A percentile compares a stretch with the other conserved stretches of the same genome.
These are phyloP conservation scores for Thecamonas trahens DNA, from an alignment of 78 protist species.

Conservation along the genomic window DNA sequence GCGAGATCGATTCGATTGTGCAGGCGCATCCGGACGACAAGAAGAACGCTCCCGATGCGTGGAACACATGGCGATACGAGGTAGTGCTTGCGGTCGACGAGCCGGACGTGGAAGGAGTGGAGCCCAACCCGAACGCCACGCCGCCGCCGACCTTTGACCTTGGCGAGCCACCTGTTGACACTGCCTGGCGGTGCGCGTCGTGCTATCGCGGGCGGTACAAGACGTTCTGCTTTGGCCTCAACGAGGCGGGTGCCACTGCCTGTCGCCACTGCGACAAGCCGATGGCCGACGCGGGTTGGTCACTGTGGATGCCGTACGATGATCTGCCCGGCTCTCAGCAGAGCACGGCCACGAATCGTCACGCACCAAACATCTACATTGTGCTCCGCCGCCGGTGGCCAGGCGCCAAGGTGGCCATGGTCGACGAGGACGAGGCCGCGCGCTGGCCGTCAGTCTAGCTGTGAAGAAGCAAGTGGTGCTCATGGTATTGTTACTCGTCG, in stretches of 20 bases:
- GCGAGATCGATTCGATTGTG: neutral
- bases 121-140: neutral
- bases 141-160: neutral
- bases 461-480: no score
- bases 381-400: no score
- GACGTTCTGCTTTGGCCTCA: constrained; percentile 10
- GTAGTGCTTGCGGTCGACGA: constrained; percentile 7
- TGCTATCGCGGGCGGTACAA: constrained; percentile 4
- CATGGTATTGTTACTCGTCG: no score
- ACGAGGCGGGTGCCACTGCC: neutral
- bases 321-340: neutral
- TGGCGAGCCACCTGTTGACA: neutral
- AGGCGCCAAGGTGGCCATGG: no score
- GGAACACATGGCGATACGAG: constrained; percentile 1
- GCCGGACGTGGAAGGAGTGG: neutral
- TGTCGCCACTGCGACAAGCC: neutral
- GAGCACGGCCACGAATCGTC: neutral
- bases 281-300: neutral
- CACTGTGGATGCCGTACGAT: constrained; percentile 4
- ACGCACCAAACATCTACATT: constrained; percentile 10
- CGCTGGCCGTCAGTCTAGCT: no score
- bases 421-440: no score
- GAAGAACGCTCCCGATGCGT: neutral
- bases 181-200: constrained; percentile 9
- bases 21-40: neutral